Percentiles rank a stretch among this genome's conserved stretches.
These are phyloP conservation scores for Nymphaea thermarum DNA, from an alignment of 164 flowering plant species.

Conservation along the genomic window DNA sequence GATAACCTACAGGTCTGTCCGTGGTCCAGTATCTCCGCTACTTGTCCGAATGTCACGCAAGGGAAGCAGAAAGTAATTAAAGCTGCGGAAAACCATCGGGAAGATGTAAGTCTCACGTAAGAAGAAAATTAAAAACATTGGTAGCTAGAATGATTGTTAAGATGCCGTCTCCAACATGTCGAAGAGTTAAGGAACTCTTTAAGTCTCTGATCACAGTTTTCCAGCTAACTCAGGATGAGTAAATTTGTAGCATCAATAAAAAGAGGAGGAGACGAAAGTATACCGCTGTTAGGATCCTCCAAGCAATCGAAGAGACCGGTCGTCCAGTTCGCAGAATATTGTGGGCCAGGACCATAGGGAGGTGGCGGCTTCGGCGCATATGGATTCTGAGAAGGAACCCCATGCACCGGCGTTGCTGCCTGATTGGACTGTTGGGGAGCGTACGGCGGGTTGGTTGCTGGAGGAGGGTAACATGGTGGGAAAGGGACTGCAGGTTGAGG, in stretches of 20 bases:
- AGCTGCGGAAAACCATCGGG: conserved; percentile 3
- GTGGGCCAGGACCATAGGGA: too few relatives aligned
- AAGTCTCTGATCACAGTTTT: too few relatives aligned
- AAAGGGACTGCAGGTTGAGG: too few relatives aligned
- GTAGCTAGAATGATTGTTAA: neutral
- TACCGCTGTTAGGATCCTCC: neutral
- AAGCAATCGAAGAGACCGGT: neutral
- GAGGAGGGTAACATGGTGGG: too few relatives aligned
- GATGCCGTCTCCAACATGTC: neutral
- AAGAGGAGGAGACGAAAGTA: neutral
- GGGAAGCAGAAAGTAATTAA: conserved; percentile 6
- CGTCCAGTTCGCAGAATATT: neutral
- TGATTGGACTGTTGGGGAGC: too few relatives aligned
- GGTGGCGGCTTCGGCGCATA: too few relatives aligned
- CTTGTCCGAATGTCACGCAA: conserved; percentile 12
- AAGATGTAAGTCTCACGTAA: neutral
- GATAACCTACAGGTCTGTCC: conserved; percentile 7
- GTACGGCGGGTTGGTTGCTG: too few relatives aligned
- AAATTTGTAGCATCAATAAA: neutral
- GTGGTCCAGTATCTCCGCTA: conserved; percentile 10
- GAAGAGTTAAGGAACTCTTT: too few relatives aligned
- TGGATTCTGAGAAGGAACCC: too few relatives aligned
- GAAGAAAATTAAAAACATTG: neutral
- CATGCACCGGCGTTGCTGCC: too few relatives aligned
- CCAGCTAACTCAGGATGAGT: neutral